Evolutionary conservation across 495 filamentous ascomycete genomes (phyloP).

Genomic region (Rhypophila decipiens): DNA sequence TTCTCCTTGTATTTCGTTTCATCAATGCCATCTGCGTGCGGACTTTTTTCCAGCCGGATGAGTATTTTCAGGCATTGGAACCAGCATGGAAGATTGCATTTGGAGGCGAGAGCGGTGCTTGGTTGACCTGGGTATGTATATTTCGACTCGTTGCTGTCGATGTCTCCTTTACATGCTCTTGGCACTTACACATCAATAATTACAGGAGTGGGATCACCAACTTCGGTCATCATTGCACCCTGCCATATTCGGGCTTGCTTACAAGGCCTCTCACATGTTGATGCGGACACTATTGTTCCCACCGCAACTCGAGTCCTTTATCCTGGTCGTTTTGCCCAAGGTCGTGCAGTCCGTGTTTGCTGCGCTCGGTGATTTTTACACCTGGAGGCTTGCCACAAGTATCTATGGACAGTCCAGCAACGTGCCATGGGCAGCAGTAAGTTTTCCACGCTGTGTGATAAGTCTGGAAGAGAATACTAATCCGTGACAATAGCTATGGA

Average conservation of each 20-base stretch:
- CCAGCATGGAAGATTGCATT: constrained; percentile 91
- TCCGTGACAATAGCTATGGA: constrained; percentile 44
- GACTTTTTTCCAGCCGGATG: constrained; percentile 99
- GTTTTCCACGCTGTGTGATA: constrained; percentile 15
- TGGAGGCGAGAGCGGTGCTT: constrained; percentile 68
- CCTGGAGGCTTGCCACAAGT: constrained; percentile 71
- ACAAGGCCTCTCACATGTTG: constrained; percentile 52
- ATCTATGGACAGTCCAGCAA: constrained; percentile 63
- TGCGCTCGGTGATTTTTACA: constrained; percentile 77
- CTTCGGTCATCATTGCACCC: constrained; percentile 92
- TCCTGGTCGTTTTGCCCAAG: constrained; percentile 69
- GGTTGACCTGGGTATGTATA: constrained; percentile 84
- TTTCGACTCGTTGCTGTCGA: constrained; percentile 6
- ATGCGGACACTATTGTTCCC: constrained; percentile 44
- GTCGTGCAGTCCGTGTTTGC: constrained; percentile 70
- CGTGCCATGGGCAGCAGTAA: constrained; percentile 63
- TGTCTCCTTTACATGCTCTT: neutral
- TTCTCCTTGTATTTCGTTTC: constrained; percentile 71
- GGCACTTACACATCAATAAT: constrained; percentile 1
- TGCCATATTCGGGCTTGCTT: constrained; percentile 70
- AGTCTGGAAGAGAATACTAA: too few species aligned
- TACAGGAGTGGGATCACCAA: constrained; percentile 89
- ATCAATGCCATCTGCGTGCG: constrained; percentile 75
- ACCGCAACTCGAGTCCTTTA: constrained; percentile 46
- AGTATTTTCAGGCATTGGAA: constrained; percentile 94